Percentiles rank a stretch among this genome's conserved stretches.
phyloP scores from a whole-genome alignment of 495 filamentous ascomycete genomes.

The Xylaria cubensis region DNA sequence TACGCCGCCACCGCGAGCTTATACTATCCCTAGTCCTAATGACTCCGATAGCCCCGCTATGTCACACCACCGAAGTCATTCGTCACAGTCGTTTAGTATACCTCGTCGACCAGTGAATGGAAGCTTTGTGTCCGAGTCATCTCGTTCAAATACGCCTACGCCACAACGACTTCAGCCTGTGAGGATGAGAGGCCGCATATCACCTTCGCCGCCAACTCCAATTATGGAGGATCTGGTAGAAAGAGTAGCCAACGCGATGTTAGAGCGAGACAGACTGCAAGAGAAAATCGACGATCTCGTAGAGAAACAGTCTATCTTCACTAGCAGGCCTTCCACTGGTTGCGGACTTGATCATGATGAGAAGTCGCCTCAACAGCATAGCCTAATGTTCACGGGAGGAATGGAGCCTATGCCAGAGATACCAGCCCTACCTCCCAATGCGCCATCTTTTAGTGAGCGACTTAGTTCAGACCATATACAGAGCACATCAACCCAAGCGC shows the following conservation, averaged over 20 bases:
- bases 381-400: slow-evolving; percentile 37
- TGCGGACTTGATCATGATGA: slow-evolving; percentile 28
- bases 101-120: slow-evolving; percentile 52
- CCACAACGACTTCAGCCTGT: slow-evolving; percentile 38
- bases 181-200: slow-evolving; percentile 41
- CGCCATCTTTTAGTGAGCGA: slow-evolving; percentile 57
- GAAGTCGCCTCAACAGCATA: not conserved
- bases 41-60: slow-evolving; percentile 46
- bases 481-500: slow-evolving; percentile 41
- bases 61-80: slow-evolving; percentile 53
- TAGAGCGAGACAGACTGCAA: slow-evolving; percentile 59
- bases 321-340: slow-evolving; percentile 56
- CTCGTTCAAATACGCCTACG: slow-evolving; percentile 35
- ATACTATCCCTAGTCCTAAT: slow-evolving; percentile 43
- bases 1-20: slow-evolving; percentile 50
- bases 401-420: slow-evolving; percentile 55
- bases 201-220: slow-evolving; percentile 37
- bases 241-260: slow-evolving; percentile 58
- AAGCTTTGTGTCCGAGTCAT: slow-evolving; percentile 41
- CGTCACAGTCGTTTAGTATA: slow-evolving; percentile 58
- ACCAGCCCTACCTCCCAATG: slow-evolving; percentile 53
- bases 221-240: slow-evolving; percentile 52
- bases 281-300: slow-evolving; percentile 59
- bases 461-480: slow-evolving; percentile 50
- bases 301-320: slow-evolving; percentile 59